Percentiles rank a stretch among this genome's conserved stretches.
Evolutionary conservation across 208 protist species (phyloP).

Genomic region (Leishmania major): DNA sequence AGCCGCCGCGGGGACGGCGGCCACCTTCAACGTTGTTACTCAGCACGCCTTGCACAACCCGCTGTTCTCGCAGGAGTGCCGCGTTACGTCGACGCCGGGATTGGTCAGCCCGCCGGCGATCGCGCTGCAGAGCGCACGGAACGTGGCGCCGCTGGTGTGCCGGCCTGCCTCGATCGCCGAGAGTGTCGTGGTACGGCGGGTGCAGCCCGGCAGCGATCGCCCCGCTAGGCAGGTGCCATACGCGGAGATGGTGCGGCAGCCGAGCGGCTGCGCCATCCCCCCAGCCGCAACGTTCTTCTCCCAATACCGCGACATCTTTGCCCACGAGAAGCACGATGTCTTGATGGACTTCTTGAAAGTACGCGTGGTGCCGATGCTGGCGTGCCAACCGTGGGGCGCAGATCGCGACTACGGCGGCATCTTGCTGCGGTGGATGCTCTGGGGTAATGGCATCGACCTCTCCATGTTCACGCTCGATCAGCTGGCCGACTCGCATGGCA

Average conservation of each 20-base stretch:
- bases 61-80: constrained; percentile 45
- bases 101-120: constrained; percentile 33
- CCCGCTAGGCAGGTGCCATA: constrained; percentile 27
- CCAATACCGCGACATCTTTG: constrained; percentile 82
- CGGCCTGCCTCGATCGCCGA: constrained; percentile 22
- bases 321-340: constrained; percentile 68
- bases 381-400: constrained; percentile 65
- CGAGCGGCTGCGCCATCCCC: constrained; percentile 23
- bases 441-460: constrained; percentile 87
- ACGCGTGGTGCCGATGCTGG: constrained; percentile 80
- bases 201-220: neutral
- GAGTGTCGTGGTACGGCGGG: constrained; percentile 29
- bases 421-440: constrained; percentile 84
- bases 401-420: constrained; percentile 47
- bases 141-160: constrained; percentile 20
- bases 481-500: constrained; percentile 39
- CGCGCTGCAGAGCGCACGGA: constrained; percentile 28
- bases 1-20: neutral
- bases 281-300: constrained; percentile 34
- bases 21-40: constrained; percentile 65
- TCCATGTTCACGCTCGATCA: constrained; percentile 90
- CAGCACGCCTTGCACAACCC: constrained; percentile 59
- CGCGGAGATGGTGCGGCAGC: constrained; percentile 23
- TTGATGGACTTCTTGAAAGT: constrained; percentile 58
- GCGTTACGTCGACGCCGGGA: constrained; percentile 28